Evolutionary conservation across 805 yeast genomes (phyloP).

Genomic region (Zygoascus biomembranicola): DNA sequence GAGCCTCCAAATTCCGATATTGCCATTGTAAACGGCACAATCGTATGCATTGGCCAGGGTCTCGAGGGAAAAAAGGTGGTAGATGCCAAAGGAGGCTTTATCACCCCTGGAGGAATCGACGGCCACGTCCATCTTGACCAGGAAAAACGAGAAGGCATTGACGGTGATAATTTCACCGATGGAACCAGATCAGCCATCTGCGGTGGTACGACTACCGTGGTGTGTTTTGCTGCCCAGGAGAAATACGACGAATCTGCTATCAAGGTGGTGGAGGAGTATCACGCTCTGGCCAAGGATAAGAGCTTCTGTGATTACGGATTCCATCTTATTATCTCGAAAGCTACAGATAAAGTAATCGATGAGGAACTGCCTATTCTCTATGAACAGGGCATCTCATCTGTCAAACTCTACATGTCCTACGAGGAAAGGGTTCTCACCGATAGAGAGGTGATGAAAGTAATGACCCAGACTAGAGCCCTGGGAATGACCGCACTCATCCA

Average conservation of each 20-base stretch:
- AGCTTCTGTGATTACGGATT: slow-evolving; percentile 42
- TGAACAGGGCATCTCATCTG: slow-evolving; percentile 33
- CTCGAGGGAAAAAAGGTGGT: slow-evolving; percentile 23
- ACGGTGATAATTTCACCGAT: slow-evolving; percentile 38
- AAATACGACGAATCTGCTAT: slow-evolving; percentile 25
- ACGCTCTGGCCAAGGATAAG: slow-evolving; percentile 24
- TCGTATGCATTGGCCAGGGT: slow-evolving; percentile 30
- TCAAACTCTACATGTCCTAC: slow-evolving; percentile 41
- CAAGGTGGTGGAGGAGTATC: slow-evolving; percentile 29
- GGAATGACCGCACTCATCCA: slow-evolving; percentile 43
- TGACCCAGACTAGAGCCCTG: slow-evolving; percentile 33
- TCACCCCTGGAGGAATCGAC: slow-evolving; percentile 47
- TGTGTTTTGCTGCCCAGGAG: slow-evolving; percentile 41
- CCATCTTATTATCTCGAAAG: slow-evolving; percentile 37
- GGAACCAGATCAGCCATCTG: slow-evolving; percentile 41
- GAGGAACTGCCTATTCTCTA: slow-evolving; percentile 31
- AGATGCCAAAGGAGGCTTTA: slow-evolving; percentile 40
- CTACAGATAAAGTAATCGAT: slow-evolving; percentile 24
- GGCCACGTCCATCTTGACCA: slow-evolving; percentile 43
- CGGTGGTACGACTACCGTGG: slow-evolving; percentile 44
- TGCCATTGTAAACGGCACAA: slow-evolving; percentile 35
- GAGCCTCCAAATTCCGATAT: slow-evolving; percentile 28
- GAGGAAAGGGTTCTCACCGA: slow-evolving; percentile 36
- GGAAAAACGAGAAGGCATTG: slow-evolving; percentile 26
- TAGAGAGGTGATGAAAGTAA: slow-evolving; percentile 32